Evolutionary conservation across 2,329 filamentous ascomycete species (phyloP), one percentile per base, ranked within the genome.

Genomic region (Neopestalotiopsis clavispora): DNA sequence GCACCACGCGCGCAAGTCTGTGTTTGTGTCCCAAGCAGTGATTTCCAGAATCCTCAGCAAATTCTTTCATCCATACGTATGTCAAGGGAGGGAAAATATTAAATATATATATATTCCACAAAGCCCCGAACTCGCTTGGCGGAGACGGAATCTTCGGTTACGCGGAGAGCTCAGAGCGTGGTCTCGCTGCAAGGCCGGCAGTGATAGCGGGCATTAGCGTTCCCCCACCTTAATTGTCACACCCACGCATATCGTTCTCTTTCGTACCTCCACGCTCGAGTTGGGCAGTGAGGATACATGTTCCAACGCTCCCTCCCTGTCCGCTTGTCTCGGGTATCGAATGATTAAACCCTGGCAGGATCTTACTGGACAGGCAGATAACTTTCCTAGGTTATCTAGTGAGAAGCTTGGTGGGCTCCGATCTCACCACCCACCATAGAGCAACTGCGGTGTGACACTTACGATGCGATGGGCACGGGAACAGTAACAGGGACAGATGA

Each of bases 321-420:
- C 45, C 64, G 13, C 28, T 59, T 42, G 62, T 38, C 32, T 61
- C 56, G 67, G 63, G 56, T 62, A 66, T 66, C 62, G 62, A 66
- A 38, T 38, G 10, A 61, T 65, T 45, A 65, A 52, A 42, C 62
- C 45, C 17, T 20, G n/a, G 28, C 10, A 34, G 12, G 14, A 38
- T 38, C 20, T 59, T 28, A 23, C 57, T 59, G 57, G 14, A n/a
- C 45, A 52, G n/a, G 45, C 45, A 66, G 64, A 45, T 57, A 66
- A 20, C 57, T 59, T 59, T 30, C 12, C 23, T 59, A 30, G 57
- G 49, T 9, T 56, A 56, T 17, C 20, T 30, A 10, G 10, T 30
- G 30, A 56, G 20, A 17, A 56, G 49, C 49, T 30, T 59, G 57
- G 57, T 6, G 23, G 57, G 57, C 12, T 59, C 17, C 30, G 57